Conservation (phyloP, 106 monocot species). For the Platanthera guangdongensis region DNA sequence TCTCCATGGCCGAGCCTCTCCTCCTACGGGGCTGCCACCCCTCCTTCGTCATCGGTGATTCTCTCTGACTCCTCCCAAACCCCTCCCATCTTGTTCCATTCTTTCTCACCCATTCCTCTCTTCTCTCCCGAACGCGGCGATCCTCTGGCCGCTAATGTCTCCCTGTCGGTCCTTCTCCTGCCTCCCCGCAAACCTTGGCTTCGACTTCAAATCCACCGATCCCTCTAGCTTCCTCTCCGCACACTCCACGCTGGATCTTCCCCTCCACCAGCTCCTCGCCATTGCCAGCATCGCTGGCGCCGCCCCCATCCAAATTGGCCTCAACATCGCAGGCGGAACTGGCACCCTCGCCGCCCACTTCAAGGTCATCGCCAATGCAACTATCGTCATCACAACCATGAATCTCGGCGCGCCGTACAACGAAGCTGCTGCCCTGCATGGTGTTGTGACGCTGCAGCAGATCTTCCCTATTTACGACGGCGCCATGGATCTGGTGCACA, state of each 20-base stretch:
- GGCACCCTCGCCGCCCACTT: conserved; percentile 60
- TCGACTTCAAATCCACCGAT: conserved; percentile 26
- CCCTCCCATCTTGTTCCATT: not conserved
- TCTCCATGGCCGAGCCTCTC: conserved; percentile 58
- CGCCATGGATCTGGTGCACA: conserved; percentile 59
- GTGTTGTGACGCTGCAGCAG: conserved; percentile 80
- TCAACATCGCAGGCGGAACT: conserved; percentile 73
- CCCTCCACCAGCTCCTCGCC: conserved; percentile 53
- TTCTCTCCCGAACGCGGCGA: conserved; percentile 44
- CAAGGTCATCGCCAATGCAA: conserved; percentile 36
- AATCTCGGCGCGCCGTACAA: conserved; percentile 60
- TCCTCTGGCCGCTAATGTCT: conserved; percentile 36
- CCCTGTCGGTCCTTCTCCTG: conserved; percentile 50
- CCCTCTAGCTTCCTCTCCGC: conserved; percentile 36
- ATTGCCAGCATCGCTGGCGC: conserved; percentile 27
- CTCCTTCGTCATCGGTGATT: conserved; percentile 97
- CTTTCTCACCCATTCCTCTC: conserved; percentile 13
- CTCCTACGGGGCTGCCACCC: conserved; percentile 90
- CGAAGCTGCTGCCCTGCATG: conserved; percentile 62
- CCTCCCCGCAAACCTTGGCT: conserved; percentile 28
- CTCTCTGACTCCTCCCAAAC: conserved; percentile 30
- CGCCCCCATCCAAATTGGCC: conserved; percentile 47
- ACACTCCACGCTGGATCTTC: conserved; percentile 58
- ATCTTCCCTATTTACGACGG: conserved; percentile 71
- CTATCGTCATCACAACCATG: conserved; percentile 70